These are phyloP conservation scores for Trametes maxima DNA, from an alignment of 768 basidiomycete genomes.

Conservation along the genomic window DNA sequence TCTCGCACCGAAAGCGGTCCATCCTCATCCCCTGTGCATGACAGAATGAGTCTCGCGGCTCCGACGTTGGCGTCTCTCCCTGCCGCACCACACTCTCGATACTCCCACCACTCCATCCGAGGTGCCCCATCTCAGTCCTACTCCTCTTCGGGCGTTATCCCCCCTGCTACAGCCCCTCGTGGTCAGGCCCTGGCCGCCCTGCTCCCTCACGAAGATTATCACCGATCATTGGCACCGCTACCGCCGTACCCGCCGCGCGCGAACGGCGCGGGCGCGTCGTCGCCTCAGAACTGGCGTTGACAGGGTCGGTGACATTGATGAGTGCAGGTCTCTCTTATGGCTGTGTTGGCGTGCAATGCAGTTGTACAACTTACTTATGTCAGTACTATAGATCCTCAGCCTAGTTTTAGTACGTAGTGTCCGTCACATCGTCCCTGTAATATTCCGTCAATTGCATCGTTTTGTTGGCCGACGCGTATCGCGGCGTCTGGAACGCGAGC, in stretches of 20 bases:
- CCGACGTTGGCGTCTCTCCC: neutral
- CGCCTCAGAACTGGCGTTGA: constrained; percentile 21
- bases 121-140: constrained; percentile 5
- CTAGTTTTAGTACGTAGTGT: constrained; percentile 10
- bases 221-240: constrained; percentile 11
- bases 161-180: constrained; percentile 7
- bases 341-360: constrained; percentile 2
- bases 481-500: neutral
- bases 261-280: constrained; percentile 16
- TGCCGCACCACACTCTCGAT: constrained; percentile 11
- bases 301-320: constrained; percentile 4
- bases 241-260: constrained; percentile 11
- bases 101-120: constrained; percentile 9
- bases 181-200: constrained; percentile 1
- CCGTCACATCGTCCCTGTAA: constrained; percentile 9
- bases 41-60: constrained; percentile 1
- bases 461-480: neutral
- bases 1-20: constrained; percentile 39
- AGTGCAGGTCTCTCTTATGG: constrained; percentile 3
- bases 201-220: constrained; percentile 12
- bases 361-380: constrained; percentile 11
- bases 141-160: neutral
- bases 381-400: constrained; percentile 9
- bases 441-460: constrained; percentile 1
- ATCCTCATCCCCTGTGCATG: constrained; percentile 19